Conservation (phyloP, 257 asterid genomes). For the Jaltomata sinuosa region DNA sequence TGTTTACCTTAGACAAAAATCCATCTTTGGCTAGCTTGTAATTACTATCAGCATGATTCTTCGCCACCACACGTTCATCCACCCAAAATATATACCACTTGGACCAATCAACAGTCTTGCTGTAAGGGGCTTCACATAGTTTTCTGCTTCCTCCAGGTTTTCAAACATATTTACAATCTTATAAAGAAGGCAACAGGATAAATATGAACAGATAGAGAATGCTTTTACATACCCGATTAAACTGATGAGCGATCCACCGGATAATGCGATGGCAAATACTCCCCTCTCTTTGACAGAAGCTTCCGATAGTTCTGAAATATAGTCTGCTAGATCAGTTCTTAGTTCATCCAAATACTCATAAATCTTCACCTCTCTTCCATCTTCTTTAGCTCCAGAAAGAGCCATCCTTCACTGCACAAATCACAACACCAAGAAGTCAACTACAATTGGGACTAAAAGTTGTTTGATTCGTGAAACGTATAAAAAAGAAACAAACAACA, state of each 20-base stretch:
- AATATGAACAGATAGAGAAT: conserved; percentile 8
- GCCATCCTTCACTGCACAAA: conserved; percentile 50
- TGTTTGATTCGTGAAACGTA: conserved; percentile 21
- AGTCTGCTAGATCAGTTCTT: conserved; percentile 68
- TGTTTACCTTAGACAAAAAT: conserved; percentile 70
- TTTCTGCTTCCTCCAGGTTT: conserved; percentile 41
- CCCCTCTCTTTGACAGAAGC: conserved; percentile 81
- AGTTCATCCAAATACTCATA: conserved; percentile 59
- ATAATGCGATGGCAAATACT: conserved; percentile 67
- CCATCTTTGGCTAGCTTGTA: conserved; percentile 78
- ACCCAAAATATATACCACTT: conserved; percentile 88
- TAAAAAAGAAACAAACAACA: background rate
- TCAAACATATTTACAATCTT: background rate
- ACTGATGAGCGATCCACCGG: conserved; percentile 82
- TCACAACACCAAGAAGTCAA: background rate
- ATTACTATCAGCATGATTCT: conserved; percentile 80
- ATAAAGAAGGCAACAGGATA: conserved; percentile 13
- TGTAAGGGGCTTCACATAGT: conserved; percentile 77
- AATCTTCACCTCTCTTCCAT: conserved; percentile 58
- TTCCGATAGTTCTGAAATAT: conserved; percentile 80
- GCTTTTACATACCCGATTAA: conserved; percentile 47
- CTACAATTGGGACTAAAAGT: background rate
- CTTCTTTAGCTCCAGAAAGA: conserved; percentile 27
- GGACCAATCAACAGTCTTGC: conserved; percentile 87
- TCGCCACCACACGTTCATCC: conserved; percentile 89